Conservation (phyloP, 176 grass and related monocot species). For the Musa schizocarpa region DNA sequence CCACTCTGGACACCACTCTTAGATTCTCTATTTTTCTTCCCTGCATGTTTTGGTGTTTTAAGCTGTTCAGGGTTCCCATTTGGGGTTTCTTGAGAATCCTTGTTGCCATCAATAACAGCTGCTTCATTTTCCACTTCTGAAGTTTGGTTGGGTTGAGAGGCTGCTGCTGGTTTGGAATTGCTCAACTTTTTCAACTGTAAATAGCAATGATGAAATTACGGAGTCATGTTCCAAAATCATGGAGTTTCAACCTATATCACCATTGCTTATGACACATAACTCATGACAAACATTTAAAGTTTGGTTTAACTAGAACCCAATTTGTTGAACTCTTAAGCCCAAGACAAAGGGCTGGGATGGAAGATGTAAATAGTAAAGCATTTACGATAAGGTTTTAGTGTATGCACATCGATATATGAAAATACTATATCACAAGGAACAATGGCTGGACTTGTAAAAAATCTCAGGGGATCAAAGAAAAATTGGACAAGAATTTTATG, state of each 20-base stretch:
- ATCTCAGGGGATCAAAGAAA: too few species aligned
- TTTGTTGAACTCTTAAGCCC: too few species aligned
- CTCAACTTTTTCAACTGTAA: conserved; percentile 85
- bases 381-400: too few species aligned
- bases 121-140: conserved; percentile 29
- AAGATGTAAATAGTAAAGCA: too few species aligned
- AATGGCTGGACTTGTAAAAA: too few species aligned
- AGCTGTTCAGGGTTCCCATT: conserved; percentile 19
- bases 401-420: too few species aligned
- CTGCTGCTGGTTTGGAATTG: conserved; percentile 45
- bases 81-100: conserved; percentile 20
- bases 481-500: too few species aligned
- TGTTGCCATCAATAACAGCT: conserved; percentile 19
- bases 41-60: conserved; percentile 28
- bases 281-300: too few species aligned
- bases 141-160: conserved; percentile 32
- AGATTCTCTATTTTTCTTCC: conserved; percentile 18
- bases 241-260: not conserved
- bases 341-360: too few species aligned
- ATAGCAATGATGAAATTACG: not conserved
- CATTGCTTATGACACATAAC: too few species aligned
- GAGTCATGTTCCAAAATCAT: not conserved
- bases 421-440: too few species aligned
- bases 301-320: too few species aligned
- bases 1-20: not conserved